phyloP scores from a whole-genome alignment of 805 yeast genomes.

The Ogataea saltuana region DNA sequence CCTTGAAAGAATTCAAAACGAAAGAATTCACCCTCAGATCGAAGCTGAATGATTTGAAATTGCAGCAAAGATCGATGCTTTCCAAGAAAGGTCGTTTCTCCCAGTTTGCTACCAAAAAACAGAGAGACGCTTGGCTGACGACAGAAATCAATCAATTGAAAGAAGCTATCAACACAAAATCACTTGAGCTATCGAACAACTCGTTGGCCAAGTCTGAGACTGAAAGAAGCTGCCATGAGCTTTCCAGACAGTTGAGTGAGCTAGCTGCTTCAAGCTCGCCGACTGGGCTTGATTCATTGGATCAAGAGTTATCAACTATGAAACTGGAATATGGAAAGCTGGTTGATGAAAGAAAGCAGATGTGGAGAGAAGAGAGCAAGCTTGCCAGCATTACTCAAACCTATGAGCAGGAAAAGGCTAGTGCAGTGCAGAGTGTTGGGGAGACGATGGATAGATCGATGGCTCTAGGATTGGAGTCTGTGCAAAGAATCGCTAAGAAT shows the following conservation, averaged over 20 bases:
- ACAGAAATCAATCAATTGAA: constrained; percentile 46
- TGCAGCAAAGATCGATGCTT: constrained; percentile 59
- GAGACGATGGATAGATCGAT: constrained; percentile 77
- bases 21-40: constrained; percentile 47
- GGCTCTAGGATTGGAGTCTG: constrained; percentile 67
- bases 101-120: constrained; percentile 52
- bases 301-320: constrained; percentile 31
- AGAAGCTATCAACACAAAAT: constrained; percentile 19
- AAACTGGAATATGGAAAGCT: constrained; percentile 45
- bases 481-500: constrained; percentile 59
- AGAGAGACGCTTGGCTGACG: constrained; percentile 69
- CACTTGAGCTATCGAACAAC: constrained; percentile 8
- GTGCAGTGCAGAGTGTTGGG: constrained; percentile 59
- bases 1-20: constrained; percentile 38
- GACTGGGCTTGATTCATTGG: constrained; percentile 36
- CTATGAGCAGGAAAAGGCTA: constrained; percentile 52
- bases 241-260: constrained; percentile 23
- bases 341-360: constrained; percentile 64
- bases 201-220: constrained; percentile 23
- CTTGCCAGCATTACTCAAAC: constrained; percentile 57
- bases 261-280: constrained; percentile 2
- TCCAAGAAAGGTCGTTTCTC: constrained; percentile 71
- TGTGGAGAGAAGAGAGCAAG: constrained; percentile 81
- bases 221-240: constrained; percentile 40
- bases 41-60: constrained; percentile 40